Evolutionary conservation across 2,329 filamentous ascomycete genomes (phyloP), one percentile per base, ranked within the genome.

Genomic region (Triangularia setosa): DNA sequence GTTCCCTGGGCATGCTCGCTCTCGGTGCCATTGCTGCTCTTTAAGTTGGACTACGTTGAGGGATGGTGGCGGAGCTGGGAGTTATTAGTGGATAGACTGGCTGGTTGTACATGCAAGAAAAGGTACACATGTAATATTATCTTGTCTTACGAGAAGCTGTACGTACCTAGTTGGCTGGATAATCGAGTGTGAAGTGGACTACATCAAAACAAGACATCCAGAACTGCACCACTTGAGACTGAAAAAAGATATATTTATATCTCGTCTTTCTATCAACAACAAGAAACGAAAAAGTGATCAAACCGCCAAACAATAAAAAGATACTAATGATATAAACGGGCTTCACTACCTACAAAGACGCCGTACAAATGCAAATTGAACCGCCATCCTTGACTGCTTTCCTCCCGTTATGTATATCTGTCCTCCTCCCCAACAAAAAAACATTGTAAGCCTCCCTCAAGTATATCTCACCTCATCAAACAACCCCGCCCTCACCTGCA

Each of bases 391-490:
- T 35, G 28, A 58, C 56, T 33, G 30, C 14, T 33, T 35, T 24
- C 12, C 27, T 25, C 35, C 14, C 30, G 18, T 30, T 24, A 23
- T 48, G 40, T 21, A n/a, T 48, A 9, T n/a, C n/a, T n/a, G n/a
- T n/a, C n/a, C n/a, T 48, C 12, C 6, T 21, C 40, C 9, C 40
- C n/a, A 21, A 48, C n/a, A 4, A 21, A 48, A 12, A 35, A 12
- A 18, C n/a, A 4, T 8, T 33, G 11, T 14, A 33, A 33, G 30
- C 7, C 5, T 44, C 33, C 2, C 35, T 66, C 66, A 83, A 24
- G 75, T 78, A 75, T 89, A 92, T 44, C 84, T 85, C 25, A 92
- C 87, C 75, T 94, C 91, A 61, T 89, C 89, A 76, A 94, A 93
- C 57, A 93, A 75, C 12, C 87, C 88, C 24, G 89, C 90, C 62